These are phyloP conservation scores for Pyrus communis DNA, from an alignment of 306 rosid species.

Conservation along the genomic window DNA sequence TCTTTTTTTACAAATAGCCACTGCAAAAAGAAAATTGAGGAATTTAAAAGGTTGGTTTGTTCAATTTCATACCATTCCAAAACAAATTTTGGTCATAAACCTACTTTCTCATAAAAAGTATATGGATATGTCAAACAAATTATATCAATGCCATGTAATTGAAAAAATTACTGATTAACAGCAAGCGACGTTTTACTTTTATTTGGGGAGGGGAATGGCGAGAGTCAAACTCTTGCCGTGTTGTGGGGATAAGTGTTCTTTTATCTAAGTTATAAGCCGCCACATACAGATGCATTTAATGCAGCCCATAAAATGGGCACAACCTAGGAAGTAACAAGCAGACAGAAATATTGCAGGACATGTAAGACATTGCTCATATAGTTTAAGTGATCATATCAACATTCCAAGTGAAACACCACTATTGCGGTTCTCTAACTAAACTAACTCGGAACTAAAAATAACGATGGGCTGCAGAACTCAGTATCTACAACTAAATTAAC, in stretches of 20 bases:
- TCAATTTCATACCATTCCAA: constrained; percentile 13
- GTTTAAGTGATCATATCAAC: not conserved
- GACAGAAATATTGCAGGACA: not conserved
- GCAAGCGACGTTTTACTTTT: not conserved
- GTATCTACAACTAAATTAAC: not conserved
- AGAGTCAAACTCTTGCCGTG: not conserved
- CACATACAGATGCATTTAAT: not conserved
- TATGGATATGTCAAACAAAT: not conserved
- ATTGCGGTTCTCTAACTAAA: not conserved
- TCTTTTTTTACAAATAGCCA: constrained; percentile 80
- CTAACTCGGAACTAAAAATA: not conserved
- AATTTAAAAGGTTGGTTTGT: constrained; percentile 19
- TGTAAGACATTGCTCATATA: not conserved
- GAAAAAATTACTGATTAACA: not conserved
- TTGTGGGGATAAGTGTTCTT: not conserved
- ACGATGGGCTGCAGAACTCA: not conserved
- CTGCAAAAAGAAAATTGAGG: constrained; percentile 45
- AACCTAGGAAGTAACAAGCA: not conserved
- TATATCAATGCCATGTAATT: not conserved
- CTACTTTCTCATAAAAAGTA: not conserved
- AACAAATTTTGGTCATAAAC: not conserved
- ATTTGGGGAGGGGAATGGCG: not conserved
- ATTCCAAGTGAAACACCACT: not conserved
- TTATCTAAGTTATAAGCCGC: not conserved
- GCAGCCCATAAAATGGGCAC: not conserved